Evolutionary conservation across 73 alveolate genomes (phyloP), one percentile per base, ranked within the genome.

Genomic region (Symbiodinium natans): DNA sequence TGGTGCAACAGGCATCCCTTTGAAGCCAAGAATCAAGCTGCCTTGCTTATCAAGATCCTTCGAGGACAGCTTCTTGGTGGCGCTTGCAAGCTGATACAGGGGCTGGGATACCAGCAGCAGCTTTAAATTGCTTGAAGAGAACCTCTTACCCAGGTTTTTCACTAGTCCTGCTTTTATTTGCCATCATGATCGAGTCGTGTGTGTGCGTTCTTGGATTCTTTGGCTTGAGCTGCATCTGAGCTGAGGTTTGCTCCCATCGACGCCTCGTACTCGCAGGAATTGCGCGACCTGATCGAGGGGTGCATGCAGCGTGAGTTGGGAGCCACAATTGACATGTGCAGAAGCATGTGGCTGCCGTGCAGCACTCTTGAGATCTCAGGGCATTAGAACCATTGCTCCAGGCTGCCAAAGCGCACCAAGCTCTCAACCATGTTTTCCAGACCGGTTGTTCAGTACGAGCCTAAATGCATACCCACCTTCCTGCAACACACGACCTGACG

Each of bases 21-120:
- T 98, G 99, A 99, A 82, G 99, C 99, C 41, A 98, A 99, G 92
- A 99, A 99, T 99, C 99, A 99, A 95, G 99, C 99, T 73, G 99
- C 99, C 36, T 99, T 99, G 41, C 99, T 99, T 84, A 98, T 99
- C 86, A 99, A 99, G 99, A 99, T 99, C 39, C 99, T 99, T 9
- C 99, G 99, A 90, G 99, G 99, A 6, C 98, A 92, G 92, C 92
- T 27, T 19, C 98, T 39, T 15, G 93, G 82, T 29, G 27, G 31
- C 31, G 33, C 31, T 29, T 52, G 29, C n/a, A n/a, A n/a, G n/a
- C n/a, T n/a, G n/a, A n/a, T n/a, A n/a, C n/a, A n/a, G n/a, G n/a
- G n/a, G n/a, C n/a, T n/a, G n/a, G n/a, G n/a, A n/a, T 46, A 46
- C 13, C 59, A 46, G 13, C 59, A 13, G 59, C 59, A 6, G 13